phyloP scores from a whole-genome alignment of 1,284 basidiomycete genomes.

The Cryptococcus sp. region DNA sequence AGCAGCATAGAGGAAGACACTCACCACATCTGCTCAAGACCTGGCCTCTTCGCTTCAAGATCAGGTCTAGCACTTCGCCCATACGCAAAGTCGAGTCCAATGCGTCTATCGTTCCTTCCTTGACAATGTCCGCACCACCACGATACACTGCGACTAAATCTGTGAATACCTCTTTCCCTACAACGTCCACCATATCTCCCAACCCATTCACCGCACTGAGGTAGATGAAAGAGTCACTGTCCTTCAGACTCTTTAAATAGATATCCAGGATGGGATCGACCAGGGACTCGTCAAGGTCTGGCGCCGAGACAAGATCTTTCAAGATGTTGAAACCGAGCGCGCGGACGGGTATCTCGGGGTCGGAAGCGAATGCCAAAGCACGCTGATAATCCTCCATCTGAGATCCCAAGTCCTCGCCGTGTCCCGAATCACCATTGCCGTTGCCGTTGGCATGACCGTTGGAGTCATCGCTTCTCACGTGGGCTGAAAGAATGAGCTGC shows the following conservation, averaged over 20 bases:
- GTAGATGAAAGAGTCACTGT: slow-evolving; percentile 94
- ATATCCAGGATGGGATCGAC: slow-evolving; percentile 82
- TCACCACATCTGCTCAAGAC: slow-evolving; percentile 69
- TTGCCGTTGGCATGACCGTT: slow-evolving; percentile 10
- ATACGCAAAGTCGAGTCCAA: slow-evolving; percentile 72
- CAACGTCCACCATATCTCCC: slow-evolving; percentile 72
- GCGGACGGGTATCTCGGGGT: slow-evolving; percentile 90
- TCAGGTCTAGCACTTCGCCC: slow-evolving; percentile 81
- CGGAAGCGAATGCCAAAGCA: slow-evolving; percentile 82
- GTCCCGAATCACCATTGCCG: too few species aligned
- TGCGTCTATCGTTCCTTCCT: not conserved
- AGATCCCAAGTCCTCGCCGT: slow-evolving; percentile 3
- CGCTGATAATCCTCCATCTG: slow-evolving; percentile 73
- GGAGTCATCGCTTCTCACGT: slow-evolving; percentile 11
- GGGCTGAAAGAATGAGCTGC: slow-evolving; percentile 35
- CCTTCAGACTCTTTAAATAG: slow-evolving; percentile 80
- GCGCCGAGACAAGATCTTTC: slow-evolving; percentile 66
- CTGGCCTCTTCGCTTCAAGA: slow-evolving; percentile 73
- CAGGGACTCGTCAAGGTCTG: slow-evolving; percentile 58
- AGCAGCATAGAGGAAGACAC: slow-evolving; percentile 33
- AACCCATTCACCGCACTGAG: slow-evolving; percentile 90
- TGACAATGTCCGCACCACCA: slow-evolving; percentile 11
- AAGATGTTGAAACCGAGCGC: slow-evolving; percentile 86
- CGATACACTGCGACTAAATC: slow-evolving; percentile 67
- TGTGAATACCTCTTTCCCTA: slow-evolving; percentile 71